phyloP scores from a whole-genome alignment of 371 early-diverging fungal genomes.

The Sporodiniella umbellata region DNA sequence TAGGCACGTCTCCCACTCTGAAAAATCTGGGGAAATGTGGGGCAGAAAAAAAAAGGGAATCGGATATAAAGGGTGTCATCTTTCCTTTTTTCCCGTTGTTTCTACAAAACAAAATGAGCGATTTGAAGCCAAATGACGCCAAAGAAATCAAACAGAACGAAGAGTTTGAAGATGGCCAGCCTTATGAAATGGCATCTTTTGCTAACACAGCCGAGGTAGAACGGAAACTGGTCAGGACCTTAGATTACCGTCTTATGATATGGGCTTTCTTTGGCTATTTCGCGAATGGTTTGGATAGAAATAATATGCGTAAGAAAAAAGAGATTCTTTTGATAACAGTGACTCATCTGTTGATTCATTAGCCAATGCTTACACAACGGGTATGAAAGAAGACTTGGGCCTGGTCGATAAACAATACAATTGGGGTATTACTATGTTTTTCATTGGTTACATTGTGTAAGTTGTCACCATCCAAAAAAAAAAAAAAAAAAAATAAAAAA shows the following conservation, averaged over 20 bases:
- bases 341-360: not conserved
- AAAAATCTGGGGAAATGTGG: slow-evolving; percentile 20
- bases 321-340: not conserved
- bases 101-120: too few species aligned
- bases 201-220: slow-evolving; percentile 20
- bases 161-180: slow-evolving; percentile 5
- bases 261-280: slow-evolving; percentile 69
- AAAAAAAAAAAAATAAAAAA: slow-evolving; percentile 5
- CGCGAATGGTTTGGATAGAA: slow-evolving; percentile 72
- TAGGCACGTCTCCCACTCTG: too few species aligned
- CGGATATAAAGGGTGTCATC: not conserved
- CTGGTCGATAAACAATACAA: slow-evolving; percentile 51
- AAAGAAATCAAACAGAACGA: not conserved
- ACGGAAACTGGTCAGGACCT: slow-evolving; percentile 54
- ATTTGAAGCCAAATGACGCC: not conserved
- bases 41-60: slow-evolving; percentile 2
- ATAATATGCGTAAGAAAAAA: slow-evolving; percentile 63
- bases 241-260: slow-evolving; percentile 68
- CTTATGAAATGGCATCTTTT: slow-evolving; percentile 4
- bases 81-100: slow-evolving; percentile 2
- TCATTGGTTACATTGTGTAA: slow-evolving; percentile 70
- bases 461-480: too few species aligned
- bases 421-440: slow-evolving; percentile 66
- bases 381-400: slow-evolving; percentile 46
- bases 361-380: slow-evolving; percentile 49